Percentiles rank a stretch among this genome's conserved stretches.
phyloP scores from a whole-genome alignment of 2,329 filamentous ascomycete genomes.

The Xylariaceae sp. region DNA sequence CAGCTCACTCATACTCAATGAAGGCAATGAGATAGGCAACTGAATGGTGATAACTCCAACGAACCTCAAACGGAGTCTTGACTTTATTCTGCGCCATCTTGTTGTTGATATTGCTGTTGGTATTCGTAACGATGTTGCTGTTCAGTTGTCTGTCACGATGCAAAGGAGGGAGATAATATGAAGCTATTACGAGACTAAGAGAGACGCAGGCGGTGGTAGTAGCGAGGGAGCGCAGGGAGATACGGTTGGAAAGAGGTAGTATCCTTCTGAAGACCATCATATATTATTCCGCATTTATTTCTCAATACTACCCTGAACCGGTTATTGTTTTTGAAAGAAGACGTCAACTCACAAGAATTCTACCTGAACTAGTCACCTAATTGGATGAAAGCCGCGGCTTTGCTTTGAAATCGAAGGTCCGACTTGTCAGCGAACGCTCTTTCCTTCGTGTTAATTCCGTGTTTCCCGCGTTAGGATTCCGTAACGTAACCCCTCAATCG shows the following conservation, averaged over 20 bases:
- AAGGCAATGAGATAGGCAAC: background rate
- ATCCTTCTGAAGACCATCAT: conserved; percentile 27
- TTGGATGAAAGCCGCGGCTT: conserved; percentile 16
- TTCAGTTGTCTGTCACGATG: conserved; percentile 22
- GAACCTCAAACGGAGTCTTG: conserved; percentile 34
- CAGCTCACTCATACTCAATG: conserved; percentile 13
- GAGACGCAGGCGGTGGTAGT: conserved; percentile 21
- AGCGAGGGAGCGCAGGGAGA: conserved; percentile 26
- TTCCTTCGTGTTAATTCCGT: no score
- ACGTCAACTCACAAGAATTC: no score
- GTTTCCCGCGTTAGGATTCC: no score
- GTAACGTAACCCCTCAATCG: no score
- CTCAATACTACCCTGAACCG: no score
- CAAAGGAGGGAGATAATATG: conserved; percentile 22
- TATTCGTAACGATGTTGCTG: conserved; percentile 13
- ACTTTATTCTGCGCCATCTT: conserved; percentile 30
- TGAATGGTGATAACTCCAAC: conserved; percentile 13
- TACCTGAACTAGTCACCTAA: conserved; percentile 16
- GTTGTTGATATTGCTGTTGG: background rate
- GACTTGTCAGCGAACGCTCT: no score
- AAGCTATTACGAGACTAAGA: conserved; percentile 25
- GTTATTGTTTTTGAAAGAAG: no score
- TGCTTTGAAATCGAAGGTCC: conserved; percentile 36
- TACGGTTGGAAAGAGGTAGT: conserved; percentile 12
- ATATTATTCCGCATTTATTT: background rate